Evolutionary conservation across 2,329 filamentous ascomycete species (phyloP), one percentile per base, ranked within the genome.

Genomic region (Neocucurbitaria cava): DNA sequence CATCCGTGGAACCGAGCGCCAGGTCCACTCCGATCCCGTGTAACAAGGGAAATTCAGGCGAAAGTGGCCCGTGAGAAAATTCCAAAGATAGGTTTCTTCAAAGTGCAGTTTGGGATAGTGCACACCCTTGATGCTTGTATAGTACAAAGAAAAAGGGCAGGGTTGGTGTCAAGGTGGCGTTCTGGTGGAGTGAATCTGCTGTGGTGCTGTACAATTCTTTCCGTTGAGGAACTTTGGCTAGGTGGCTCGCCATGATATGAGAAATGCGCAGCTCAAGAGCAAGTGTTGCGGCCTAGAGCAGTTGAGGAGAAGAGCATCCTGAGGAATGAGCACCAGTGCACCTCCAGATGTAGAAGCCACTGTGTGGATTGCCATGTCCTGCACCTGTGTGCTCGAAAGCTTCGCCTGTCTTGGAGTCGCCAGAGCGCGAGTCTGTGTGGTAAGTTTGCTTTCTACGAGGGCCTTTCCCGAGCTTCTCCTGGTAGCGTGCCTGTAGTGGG

Each of bases 1-100:
- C 71, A 75, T 72, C 58, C 49, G 70, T 73, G 69, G 62, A 65
- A 73, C 72, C 72, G 66, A 57, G 59, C 56, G 58, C 65, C 70
- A 72, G 70, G 69, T 72, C 62, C 63, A 66, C 52, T 60, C 59
- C 66, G 71, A 72, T 74, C 63, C 63, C 53, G 69, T 72, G 66
- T 63, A 60, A 72, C 71, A 55, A 55, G 52, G 45, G 52, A 57
- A 44, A 53, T 62, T 49, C 43, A 62, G 59, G 64, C 55, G 60
- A 57, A 51, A 45, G 38, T 52, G 44, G 49, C 46, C 44, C 58
- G 46, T 57, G 56, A 48, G 46, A 43, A 52, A 46, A 48, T 55
- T 56, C 51, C 56, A 59, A 52, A 56, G 49, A 61, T 55, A 58
- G 48, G 26, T 26, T 24, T 42, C 31, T 18, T 9, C 18, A 38